phyloP scores from a whole-genome alignment of 495 filamentous ascomycete species.

The Cetradonia linearis region DNA sequence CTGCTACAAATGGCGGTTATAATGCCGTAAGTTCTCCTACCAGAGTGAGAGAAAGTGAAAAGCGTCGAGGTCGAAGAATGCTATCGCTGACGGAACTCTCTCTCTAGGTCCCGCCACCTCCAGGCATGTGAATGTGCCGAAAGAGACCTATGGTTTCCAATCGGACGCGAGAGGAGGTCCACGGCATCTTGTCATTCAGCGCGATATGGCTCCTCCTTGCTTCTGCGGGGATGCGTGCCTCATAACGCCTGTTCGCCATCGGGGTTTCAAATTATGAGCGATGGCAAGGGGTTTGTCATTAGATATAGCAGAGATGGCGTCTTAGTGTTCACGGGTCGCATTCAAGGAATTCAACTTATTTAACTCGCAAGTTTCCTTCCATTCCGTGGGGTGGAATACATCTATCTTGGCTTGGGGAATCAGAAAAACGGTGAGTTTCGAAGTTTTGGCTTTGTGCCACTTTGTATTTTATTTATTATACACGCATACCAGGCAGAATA shows the following conservation, averaged over 20 bases:
- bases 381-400: background rate
- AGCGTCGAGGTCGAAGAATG: background rate
- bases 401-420: background rate
- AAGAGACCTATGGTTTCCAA: background rate
- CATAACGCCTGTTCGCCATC: too few relatives aligned
- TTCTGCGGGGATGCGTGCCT: too few relatives aligned
- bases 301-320: background rate
- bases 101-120: conserved; percentile 42
- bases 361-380: background rate
- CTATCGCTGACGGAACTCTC: conserved; percentile 8
- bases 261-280: background rate
- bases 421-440: background rate
- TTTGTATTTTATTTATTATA: conserved; percentile 1
- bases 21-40: conserved; percentile 47
- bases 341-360: background rate
- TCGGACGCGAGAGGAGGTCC: background rate
- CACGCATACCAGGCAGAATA: background rate
- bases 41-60: background rate
- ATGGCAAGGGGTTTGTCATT: background rate
- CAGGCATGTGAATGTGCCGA: conserved; percentile 33
- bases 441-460: background rate
- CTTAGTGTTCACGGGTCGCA: background rate
- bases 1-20: conserved; percentile 51
- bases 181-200: background rate
- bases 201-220: too few relatives aligned